Evolutionary conservation across 352 stramenopile genomes (phyloP).

Genomic region (Phytophthora chlamydospora): DNA sequence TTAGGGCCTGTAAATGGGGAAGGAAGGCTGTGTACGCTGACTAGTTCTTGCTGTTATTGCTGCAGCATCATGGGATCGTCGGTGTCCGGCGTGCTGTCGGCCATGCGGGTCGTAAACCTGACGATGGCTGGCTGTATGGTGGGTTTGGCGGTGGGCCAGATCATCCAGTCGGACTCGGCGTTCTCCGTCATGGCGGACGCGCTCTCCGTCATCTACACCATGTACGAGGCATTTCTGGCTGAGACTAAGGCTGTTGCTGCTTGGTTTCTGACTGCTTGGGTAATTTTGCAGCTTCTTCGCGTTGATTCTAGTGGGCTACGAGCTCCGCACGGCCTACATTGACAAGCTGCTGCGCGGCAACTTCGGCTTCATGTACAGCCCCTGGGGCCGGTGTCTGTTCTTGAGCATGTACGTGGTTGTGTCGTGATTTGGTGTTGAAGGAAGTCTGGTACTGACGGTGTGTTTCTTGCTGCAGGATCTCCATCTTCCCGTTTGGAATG

Average conservation of each 20-base stretch:
- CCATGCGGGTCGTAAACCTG: conserved; percentile 82
- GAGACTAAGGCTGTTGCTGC: not conserved
- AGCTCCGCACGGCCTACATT: conserved; percentile 74
- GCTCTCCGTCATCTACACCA: conserved; percentile 87
- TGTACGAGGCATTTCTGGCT: conserved; percentile 42
- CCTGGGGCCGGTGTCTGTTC: conserved; percentile 87
- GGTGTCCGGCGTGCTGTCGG: conserved; percentile 76
- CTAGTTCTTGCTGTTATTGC: conserved; percentile 6
- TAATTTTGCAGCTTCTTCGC: conserved; percentile 70
- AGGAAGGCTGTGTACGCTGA: not conserved
- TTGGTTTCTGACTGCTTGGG: conserved; percentile 10
- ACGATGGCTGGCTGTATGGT: conserved; percentile 79
- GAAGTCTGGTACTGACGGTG: conserved; percentile 10
- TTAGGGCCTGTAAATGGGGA: not conserved
- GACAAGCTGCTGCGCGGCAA: conserved; percentile 75
- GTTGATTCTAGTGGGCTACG: conserved; percentile 83
- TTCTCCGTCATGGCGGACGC: conserved; percentile 79
- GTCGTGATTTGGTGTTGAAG: not conserved
- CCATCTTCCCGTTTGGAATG: conserved; percentile 90
- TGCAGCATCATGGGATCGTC: conserved; percentile 81
- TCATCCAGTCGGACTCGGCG: conserved; percentile 67
- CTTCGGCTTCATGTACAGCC: conserved; percentile 92
- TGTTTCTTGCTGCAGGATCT: conserved; percentile 58
- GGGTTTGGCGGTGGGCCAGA: conserved; percentile 67
- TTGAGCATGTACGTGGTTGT: conserved; percentile 72